Evolutionary conservation across 1,139 yeast species (phyloP).

Genomic region (Suhomyces panamericanus): DNA sequence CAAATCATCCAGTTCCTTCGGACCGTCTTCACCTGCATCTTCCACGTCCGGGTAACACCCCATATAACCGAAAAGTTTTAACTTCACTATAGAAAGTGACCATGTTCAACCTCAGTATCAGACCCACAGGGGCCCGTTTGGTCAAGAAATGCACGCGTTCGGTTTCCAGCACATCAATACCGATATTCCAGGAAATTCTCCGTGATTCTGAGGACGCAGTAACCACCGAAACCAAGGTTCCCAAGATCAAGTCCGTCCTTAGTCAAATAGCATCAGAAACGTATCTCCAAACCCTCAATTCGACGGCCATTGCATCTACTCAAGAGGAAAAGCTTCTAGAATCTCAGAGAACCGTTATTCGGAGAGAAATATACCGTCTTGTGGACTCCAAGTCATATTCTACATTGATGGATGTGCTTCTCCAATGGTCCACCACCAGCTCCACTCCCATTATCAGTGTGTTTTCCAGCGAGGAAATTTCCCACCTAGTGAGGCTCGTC

Average conservation of each 20-base stretch:
- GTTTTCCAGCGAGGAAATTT: slow-evolving; percentile 25
- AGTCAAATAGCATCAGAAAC: slow-evolving; percentile 11
- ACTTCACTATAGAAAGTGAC: neutral
- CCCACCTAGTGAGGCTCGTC: slow-evolving; percentile 26
- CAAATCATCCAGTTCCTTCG: no score
- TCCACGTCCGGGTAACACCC: slow-evolving; percentile 3
- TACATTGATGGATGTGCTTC: slow-evolving; percentile 23
- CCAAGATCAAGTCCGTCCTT: slow-evolving; percentile 7
- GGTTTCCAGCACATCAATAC: slow-evolving; percentile 7
- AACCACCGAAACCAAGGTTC: neutral
- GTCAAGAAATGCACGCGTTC: slow-evolving; percentile 1
- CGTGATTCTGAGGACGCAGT: slow-evolving; percentile 1
- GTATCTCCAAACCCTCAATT: slow-evolving; percentile 9
- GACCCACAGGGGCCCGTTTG: slow-evolving; percentile 6
- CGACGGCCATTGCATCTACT: neutral
- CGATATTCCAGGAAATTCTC: slow-evolving; percentile 5
- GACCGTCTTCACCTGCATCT: neutral
- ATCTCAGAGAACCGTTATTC: slow-evolving; percentile 11
- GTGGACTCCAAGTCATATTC: slow-evolving; percentile 21
- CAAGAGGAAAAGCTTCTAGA: neutral
- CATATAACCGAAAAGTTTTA: slow-evolving; percentile 5
- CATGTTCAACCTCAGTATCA: slow-evolving; percentile 6
- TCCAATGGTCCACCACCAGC: slow-evolving; percentile 19
- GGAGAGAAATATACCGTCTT: slow-evolving; percentile 19
- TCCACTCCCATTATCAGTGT: slow-evolving; percentile 11